Conservation (phyloP, 2,329 filamentous ascomycete species). For the Monilinia aucupariae region DNA sequence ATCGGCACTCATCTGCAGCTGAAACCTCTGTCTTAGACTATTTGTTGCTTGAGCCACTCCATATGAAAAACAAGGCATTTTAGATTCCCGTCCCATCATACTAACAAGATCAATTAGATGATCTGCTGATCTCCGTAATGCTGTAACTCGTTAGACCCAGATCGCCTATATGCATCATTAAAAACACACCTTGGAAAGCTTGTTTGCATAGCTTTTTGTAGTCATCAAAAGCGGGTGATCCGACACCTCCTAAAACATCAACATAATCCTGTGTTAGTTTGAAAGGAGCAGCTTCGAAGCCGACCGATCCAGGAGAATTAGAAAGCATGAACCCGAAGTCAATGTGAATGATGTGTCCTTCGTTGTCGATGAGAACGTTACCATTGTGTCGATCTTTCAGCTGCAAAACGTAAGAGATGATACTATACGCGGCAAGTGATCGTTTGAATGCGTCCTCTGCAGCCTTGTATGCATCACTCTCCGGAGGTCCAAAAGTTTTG, state of each 20-base stretch:
- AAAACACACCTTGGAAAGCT: constrained; percentile 66
- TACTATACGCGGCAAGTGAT: constrained; percentile 78
- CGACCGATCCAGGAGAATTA: constrained; percentile 77
- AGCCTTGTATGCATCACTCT: constrained; percentile 62
- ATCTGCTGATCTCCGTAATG: constrained; percentile 71
- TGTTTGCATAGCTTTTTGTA: constrained; percentile 78
- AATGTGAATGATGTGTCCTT: constrained; percentile 82
- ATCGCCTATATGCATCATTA: neutral
- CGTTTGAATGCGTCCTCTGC: constrained; percentile 75
- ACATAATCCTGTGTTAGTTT: constrained; percentile 84
- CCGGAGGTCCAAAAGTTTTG: constrained; percentile 68
- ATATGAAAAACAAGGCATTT: constrained; percentile 77
- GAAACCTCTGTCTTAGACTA: constrained; percentile 67
- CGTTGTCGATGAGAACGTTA: constrained; percentile 79
- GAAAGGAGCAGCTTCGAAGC: constrained; percentile 81
- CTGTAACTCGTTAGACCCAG: constrained; percentile 38
- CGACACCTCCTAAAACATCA: constrained; percentile 71
- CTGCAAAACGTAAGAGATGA: constrained; percentile 78
- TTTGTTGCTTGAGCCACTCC: constrained; percentile 67
- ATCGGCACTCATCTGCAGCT: constrained; percentile 75
- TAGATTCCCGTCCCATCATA: constrained; percentile 77
- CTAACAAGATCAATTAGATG: constrained; percentile 75
- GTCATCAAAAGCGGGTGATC: constrained; percentile 63
- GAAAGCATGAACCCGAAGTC: constrained; percentile 89
- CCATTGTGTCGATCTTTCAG: constrained; percentile 84